phyloP scores from a whole-genome alignment of 768 basidiomycete species.

The Hericium rajendrae region DNA sequence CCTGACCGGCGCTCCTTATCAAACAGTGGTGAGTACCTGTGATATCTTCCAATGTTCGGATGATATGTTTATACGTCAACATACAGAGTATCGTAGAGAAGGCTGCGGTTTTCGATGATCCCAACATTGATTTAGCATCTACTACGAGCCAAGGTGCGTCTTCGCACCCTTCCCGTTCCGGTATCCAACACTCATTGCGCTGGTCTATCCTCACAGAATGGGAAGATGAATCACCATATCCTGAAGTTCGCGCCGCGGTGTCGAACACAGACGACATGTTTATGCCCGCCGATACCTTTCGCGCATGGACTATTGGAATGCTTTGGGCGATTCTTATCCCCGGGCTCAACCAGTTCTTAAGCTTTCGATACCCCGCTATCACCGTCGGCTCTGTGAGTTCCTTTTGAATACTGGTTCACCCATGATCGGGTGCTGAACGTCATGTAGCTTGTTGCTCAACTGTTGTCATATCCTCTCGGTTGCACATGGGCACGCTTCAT shows the following conservation, averaged over 20 bases:
- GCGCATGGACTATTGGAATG: conserved; percentile 67
- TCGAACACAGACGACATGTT: conserved; percentile 61
- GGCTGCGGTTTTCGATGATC: conserved; percentile 10
- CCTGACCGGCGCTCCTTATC: background rate
- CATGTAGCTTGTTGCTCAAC: conserved; percentile 52
- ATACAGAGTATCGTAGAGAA: conserved; percentile 9
- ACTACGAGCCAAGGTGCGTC: conserved; percentile 8
- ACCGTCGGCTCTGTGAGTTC: conserved; percentile 20
- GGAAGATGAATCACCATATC: conserved; percentile 77
- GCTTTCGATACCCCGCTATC: conserved; percentile 25
- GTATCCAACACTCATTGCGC: background rate
- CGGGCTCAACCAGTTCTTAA: conserved; percentile 68
- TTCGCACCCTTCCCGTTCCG: background rate
- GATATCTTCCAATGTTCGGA: background rate
- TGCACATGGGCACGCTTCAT: conserved; percentile 42
- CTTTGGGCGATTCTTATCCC: conserved; percentile 57
- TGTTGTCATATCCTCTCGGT: conserved; percentile 64
- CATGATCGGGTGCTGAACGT: conserved; percentile 3
- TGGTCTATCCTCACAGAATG: conserved; percentile 4
- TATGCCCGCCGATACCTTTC: conserved; percentile 52
- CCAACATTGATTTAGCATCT: conserved; percentile 11
- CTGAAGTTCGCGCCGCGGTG: conserved; percentile 71
- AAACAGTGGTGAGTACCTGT: conserved; percentile 9
- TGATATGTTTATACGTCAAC: background rate
- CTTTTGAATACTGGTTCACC: background rate